Base-by-base conservation (phyloP, 208 protist genomes). In the Leishmania arabica region DNA sequence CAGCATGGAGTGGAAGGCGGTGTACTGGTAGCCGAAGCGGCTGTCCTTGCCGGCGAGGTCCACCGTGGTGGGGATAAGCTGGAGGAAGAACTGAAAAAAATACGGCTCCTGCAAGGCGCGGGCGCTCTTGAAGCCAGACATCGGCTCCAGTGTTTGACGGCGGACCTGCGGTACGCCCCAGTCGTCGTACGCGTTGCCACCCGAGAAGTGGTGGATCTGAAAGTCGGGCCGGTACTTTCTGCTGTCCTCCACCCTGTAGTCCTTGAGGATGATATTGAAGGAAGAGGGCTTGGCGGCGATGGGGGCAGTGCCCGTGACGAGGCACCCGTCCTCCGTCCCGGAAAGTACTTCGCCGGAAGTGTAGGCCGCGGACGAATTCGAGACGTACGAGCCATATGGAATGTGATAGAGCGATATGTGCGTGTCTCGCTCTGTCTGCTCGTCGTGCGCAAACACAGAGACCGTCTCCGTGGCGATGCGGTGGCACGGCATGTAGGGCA, bases 11-110 rank as follows among this genome's bases (percentile, higher is more conserved):
- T 89, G 75, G 62, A 86, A 89, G 45, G 77, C 82, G 24, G 79
- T 77, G 51, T 82, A 62, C 60, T 75, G 75, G 49, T 83, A 76
- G 13, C 77, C 79, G 31, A 82, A 77, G 60, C 76, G 76, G 62
- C 78, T 77, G 31, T 81, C 77, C 51, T 70, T 72, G 49, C 69
- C 75, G 3, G 79, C 56, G 7, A 78, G 62, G 40, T 84, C 71
- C 31, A 89, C 79, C 42, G 82, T 82, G 8, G 86, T 86, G 19
- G 81, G 80, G 53, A 90, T 79, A 54, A 85, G 69, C 64, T 87
- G 80, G 3, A 86, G 66, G 60, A 83, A 90, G 54, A 86, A 87
- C 56, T 87, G 80, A 40, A 66, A 80, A 58, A 88, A 81, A 69
- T 86, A 80, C 9, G 76, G 77, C 0, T 42, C 2, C 5, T 9